Evolutionary conservation across 2,329 filamentous ascomycete genomes (phyloP).

Genomic region (Colletotrichum navitas): DNA sequence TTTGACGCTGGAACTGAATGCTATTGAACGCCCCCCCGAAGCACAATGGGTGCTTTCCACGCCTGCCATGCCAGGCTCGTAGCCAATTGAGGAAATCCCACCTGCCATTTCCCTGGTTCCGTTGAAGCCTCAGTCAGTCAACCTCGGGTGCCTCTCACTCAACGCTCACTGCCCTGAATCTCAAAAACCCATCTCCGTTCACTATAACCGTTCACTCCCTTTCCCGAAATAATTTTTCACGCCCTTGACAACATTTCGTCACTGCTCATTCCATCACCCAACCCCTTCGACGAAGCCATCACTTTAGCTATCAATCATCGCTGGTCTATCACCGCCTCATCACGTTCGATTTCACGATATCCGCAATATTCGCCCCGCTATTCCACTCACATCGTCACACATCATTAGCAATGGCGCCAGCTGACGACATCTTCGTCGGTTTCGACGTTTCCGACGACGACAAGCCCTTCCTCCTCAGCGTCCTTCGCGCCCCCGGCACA

Average conservation of each 20-base stretch:
- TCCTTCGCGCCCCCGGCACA: conserved; percentile 48
- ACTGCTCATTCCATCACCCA: conserved; percentile 17
- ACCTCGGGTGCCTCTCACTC: conserved; percentile 13
- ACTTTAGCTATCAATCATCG: not conserved
- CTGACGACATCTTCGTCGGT: conserved; percentile 40
- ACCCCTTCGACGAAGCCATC: not conserved
- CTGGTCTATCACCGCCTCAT: not conserved
- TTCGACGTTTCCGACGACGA: conserved; percentile 52
- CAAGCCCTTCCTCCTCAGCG: conserved; percentile 49
- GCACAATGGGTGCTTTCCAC: conserved; percentile 32
- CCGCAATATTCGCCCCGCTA: conserved; percentile 2
- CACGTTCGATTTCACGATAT: not conserved
- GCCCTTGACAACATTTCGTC: conserved; percentile 12
- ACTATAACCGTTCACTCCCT: conserved; percentile 29
- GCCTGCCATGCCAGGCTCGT: conserved; percentile 8
- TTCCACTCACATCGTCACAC: conserved; percentile 15
- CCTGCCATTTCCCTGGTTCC: conserved; percentile 15
- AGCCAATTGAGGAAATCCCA: conserved; percentile 13
- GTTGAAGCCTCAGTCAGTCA: conserved; percentile 26
- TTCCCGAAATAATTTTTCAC: conserved; percentile 11
- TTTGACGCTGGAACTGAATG: conserved; percentile 31
- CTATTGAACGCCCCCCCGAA: conserved; percentile 26
- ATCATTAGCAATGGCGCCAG: conserved; percentile 34
- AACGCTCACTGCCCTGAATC: conserved; percentile 15
- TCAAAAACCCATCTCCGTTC: conserved; percentile 26